Conservation (phyloP, 2,329 filamentous ascomycete species). For the Penicillium sp. region DNA sequence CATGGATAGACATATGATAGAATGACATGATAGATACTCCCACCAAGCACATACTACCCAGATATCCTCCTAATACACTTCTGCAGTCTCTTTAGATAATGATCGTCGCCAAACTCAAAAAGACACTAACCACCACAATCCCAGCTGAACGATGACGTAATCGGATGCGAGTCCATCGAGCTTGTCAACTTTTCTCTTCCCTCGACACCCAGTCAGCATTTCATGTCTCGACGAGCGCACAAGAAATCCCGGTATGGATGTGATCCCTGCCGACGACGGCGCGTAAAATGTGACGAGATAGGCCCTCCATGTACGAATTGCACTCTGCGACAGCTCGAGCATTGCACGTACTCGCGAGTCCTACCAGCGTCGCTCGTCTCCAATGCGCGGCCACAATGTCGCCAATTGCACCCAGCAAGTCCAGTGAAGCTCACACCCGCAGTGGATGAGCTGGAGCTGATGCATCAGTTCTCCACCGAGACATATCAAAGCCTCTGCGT, state of each 20-base stretch:
- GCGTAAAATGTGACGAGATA: conserved; percentile 30
- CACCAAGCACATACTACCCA: too few species aligned
- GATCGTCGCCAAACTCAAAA: too few species aligned
- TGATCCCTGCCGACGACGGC: conserved; percentile 18
- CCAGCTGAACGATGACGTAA: too few species aligned
- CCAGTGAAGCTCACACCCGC: not conserved
- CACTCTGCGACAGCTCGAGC: conserved; percentile 17
- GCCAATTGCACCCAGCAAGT: not conserved
- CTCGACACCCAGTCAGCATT: too few species aligned
- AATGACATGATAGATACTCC: too few species aligned
- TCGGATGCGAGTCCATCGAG: too few species aligned
- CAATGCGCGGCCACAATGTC: not conserved
- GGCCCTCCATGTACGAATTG: conserved; percentile 31
- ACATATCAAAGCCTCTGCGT: conserved; percentile 40
- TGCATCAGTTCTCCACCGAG: conserved; percentile 46
- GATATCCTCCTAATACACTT: too few species aligned
- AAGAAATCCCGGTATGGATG: conserved; percentile 24
- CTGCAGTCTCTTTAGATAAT: too few species aligned
- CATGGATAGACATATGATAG: too few species aligned
- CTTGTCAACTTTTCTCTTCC: too few species aligned
- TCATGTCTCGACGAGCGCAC: conserved; percentile 13
- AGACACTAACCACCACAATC: too few species aligned
- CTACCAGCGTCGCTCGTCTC: conserved; percentile 5
- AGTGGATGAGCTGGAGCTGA: conserved; percentile 43
- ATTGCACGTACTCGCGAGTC: conserved; percentile 22